Evolutionary conservation across 805 yeast species (phyloP), one percentile per base, ranked within the genome.

Genomic region (Wickerhamomyces subpelliculosus): DNA sequence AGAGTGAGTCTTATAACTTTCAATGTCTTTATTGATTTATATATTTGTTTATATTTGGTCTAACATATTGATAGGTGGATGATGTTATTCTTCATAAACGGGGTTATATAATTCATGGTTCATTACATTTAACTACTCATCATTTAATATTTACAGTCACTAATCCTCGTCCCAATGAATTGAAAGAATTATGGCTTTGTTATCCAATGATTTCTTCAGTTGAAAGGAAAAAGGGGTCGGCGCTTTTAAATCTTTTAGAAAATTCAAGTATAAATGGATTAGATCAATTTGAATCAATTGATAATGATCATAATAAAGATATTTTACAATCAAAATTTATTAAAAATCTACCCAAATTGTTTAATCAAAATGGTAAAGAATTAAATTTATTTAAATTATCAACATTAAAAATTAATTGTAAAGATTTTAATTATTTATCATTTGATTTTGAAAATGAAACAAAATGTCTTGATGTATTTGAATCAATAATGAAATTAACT

Each of bases 161-260:
- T 18, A 45, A 43, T 25, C 38, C 38, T 7, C 61, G 66, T 24
- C 43, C 41, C 4, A 45, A 43, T 46, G 55, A 48, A 19, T 48
- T 48, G 8, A 65, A 78, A 40, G 97, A 93, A 57, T 74, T 86
- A 23, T 93, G 97, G 98, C 72, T 87, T 23, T 83, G 95, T 42
- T 90, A 87, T 58, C 96, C 97, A 1, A 75, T 88, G 45, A 78
- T 89, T 24, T 80, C 76, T 34, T 68, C 67, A 34, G 76, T 82
- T 1, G 73, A 72, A 47, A 75, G 56, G 64, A 73, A 43, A 58
- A 73, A 44, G 78, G 89, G 45, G 58, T 82, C 38, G 64, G 78
- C 46, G 0, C 51, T 58, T 36, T 45, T 57, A 35, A n/a, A n/a
- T n/a, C n/a, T n/a, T n/a, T n/a, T n/a, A n/a, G n/a, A n/a, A n/a